Conservation (phyloP, 176 grass and related monocot species). For the Musa troglodytarum region DNA sequence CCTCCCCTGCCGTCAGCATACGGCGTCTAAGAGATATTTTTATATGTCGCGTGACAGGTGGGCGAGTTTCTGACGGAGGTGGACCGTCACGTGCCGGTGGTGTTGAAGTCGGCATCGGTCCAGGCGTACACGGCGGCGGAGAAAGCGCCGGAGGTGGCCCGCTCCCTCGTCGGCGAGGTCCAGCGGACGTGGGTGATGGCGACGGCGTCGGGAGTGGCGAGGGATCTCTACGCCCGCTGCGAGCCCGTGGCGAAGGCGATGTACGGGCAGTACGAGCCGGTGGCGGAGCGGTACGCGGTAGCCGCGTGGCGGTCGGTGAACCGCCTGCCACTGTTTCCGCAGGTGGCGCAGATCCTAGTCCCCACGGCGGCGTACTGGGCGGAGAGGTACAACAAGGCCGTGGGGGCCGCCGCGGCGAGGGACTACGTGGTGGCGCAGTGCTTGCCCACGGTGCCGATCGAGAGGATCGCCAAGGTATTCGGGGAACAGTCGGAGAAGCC, state of each 20-base stretch:
- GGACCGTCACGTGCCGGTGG: slow-evolving; percentile 39
- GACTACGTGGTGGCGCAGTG: slow-evolving; percentile 29
- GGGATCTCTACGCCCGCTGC: slow-evolving; percentile 14
- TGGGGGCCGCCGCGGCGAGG: slow-evolving; percentile 12
- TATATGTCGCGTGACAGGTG: slow-evolving; percentile 35
- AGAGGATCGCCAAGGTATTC: slow-evolving; percentile 76
- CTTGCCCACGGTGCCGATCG: slow-evolving; percentile 47
- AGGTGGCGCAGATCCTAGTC: slow-evolving; percentile 49
- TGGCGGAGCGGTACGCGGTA: slow-evolving; percentile 60
- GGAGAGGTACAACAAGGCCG: slow-evolving; percentile 67
- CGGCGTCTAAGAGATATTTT: neutral
- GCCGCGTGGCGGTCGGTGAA: slow-evolving; percentile 68
- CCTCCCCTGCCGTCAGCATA: neutral
- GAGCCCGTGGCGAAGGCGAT: slow-evolving; percentile 43
- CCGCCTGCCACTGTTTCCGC: slow-evolving; percentile 60
- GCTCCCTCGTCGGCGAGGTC: slow-evolving; percentile 35
- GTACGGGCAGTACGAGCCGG: slow-evolving; percentile 57
- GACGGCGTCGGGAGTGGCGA: slow-evolving; percentile 17
- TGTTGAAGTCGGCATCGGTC: slow-evolving; percentile 31
- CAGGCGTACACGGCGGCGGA: slow-evolving; percentile 27
- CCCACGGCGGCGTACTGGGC: slow-evolving; percentile 53
- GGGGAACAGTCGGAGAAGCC: slow-evolving; percentile 1
- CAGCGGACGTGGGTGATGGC: slow-evolving; percentile 33
- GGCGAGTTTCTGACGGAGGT: slow-evolving; percentile 33
- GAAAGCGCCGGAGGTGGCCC: slow-evolving; percentile 32